Evolutionary conservation across 805 yeast genomes (phyloP), one percentile per base, ranked within the genome.

Genomic region (Wickerhamomyces kurtzmanii): DNA sequence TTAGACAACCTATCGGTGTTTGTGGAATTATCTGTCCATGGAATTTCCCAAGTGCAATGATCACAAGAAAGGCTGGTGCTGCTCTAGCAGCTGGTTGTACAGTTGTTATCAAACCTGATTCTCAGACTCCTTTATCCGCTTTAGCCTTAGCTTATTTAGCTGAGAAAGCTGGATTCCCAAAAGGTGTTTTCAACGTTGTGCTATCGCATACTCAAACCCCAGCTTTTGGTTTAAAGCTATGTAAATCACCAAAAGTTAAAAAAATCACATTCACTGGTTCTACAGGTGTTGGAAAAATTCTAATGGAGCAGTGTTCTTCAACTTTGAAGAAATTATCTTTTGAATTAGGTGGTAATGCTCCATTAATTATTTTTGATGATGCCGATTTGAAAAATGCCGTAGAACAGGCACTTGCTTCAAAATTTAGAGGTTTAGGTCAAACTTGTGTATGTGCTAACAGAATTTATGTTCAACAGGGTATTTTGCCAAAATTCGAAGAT

Each of bases 261-360:
- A 75, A 75, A 46, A 53, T 75, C 30, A 64, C 78, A 9, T 75
- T 74, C 46, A 75, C 82, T 3, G 81, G 82, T 4, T 74, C 81
- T 2, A 75, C 81, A 2, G 55, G 55, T 12, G 77, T 72, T 14
- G 82, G 81, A 14, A 71, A 71, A 44, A 53, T 72, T 26, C 49
- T 75, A 36, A 71, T 72, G 75, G 51, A 60, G 30, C 78, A 71
- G 39, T 61, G 71, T 6, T 56, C 81, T 1, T 56, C 65, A 9
- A 69, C 78, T 3, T 51, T 75, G 47, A 75, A 75, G 47, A 73
- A 74, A 42, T 47, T 75, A 29, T 68, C 79, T 1, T 56, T 75
- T 49, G 83, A 75, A 49, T 51, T 74, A 36, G 83, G 83, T 29
- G 82, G 83, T 13, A 75, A 74, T 48, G 79, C 80, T 7, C 80